Conservation (phyloP, 306 rosid species). For the Dryas octopetala region DNA sequence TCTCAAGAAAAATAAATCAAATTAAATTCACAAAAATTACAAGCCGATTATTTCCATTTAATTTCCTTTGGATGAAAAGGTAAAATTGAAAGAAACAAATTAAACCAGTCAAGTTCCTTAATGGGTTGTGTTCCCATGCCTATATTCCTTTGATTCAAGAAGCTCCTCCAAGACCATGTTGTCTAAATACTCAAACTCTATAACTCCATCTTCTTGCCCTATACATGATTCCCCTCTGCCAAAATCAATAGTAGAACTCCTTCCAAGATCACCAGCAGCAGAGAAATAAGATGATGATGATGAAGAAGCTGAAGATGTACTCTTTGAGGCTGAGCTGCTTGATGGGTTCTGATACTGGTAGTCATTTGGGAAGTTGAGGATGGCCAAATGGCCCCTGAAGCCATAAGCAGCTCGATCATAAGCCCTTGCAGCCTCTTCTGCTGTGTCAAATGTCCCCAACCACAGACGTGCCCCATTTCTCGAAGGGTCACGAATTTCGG, state of each 20-base stretch:
- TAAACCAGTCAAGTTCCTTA: background rate
- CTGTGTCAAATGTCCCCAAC: slow-evolving; percentile 86
- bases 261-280: background rate
- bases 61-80: background rate
- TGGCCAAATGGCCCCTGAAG: slow-evolving; percentile 77
- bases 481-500: slow-evolving; percentile 91
- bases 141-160: slow-evolving; percentile 44
- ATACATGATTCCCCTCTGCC: background rate
- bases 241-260: background rate
- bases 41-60: background rate
- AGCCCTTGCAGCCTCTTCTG: slow-evolving; percentile 86
- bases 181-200: slow-evolving; percentile 71
- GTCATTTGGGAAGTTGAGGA: slow-evolving; percentile 86
- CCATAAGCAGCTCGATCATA: slow-evolving; percentile 85
- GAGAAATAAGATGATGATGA: slow-evolving; percentile 29
- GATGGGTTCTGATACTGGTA: slow-evolving; percentile 31
- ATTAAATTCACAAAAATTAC: no score
- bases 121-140: slow-evolving; percentile 2
- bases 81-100: background rate
- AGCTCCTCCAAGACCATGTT: slow-evolving; percentile 70
- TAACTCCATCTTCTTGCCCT: slow-evolving; percentile 17
- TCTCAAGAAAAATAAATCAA: no score
- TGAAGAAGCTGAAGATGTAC: background rate
- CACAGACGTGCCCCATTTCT: slow-evolving; percentile 79
- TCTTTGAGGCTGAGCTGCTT: background rate